Base-by-base conservation (phyloP, 768 basidiomycete genomes). In the Suillus americanus region DNA sequence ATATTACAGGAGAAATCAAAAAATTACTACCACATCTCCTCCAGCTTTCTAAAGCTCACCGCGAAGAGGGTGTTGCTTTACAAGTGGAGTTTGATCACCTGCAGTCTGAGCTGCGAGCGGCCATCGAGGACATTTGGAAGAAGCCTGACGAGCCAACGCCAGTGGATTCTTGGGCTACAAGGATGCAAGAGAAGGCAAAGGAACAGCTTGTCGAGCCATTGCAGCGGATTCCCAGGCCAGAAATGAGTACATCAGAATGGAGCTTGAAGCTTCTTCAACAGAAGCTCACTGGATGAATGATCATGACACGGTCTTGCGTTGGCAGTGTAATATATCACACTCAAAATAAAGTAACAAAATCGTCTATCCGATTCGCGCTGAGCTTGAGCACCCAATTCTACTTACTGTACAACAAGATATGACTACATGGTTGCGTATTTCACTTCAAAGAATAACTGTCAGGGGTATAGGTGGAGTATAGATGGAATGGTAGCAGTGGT, bases 1-100 rank as follows among this genome's bases (percentile, higher is more conserved):
- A 12, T 25, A 55, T 20, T 56, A 33, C 63, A 96, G 95, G 79
- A 57, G 95, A 96, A 69, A 83, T 83, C 2, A 78, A 80, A 23
- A 80, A 80, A 53, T 76, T 98, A 28, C 77, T 97, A 12, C 92
- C 93, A 4, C 91, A 95, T 72, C 79, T 97, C 28, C 76, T 90
- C 59, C 85, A 90, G 64, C 85, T 92, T 63, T 86, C 89, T 0
- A 65, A 81, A 5, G 85, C 84, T 45, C 93, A 96, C 71, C 82
- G 85, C 2, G 75, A 78, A n/a, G 89, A 92, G 65, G 95, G 89
- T 0, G 67, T 73, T 43, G 78, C 76, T 2, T 77, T 97, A 64
- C 94, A 97, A 73, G 70, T 77, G 5, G 85, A 87, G 51, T 75
- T 94, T 1, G 65, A 69, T 3, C 74, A 76, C 0, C 89, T 96